Base-by-base conservation (phyloP, 257 asterid species). In the Handroanthus guayacan region DNA sequence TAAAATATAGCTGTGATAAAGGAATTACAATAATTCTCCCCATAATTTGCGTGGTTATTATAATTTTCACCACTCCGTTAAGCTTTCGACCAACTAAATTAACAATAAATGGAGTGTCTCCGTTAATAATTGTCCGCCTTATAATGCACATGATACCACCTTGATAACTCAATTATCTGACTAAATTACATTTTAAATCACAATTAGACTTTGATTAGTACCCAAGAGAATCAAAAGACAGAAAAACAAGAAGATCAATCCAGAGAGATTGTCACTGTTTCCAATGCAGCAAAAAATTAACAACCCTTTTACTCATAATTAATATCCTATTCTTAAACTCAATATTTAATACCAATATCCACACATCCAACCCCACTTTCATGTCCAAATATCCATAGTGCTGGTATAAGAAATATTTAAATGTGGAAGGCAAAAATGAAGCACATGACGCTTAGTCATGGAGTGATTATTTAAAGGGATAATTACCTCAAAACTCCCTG, bases 231-330 rank as follows among this genome's bases (percentile, higher is more conserved):
- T 5, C 9, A 12, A 50, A 60, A 51, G 77, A 78, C 74, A 72
- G 48, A 47, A 81, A 77, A 77, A 81, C 82, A 66, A 51, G 81
- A 41, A 20, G 71, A 81, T 76, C 84, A 69, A 80, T 56, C 65
- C 39, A 56, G 38, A 16, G 62, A 75, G 78, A 75, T 80, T 7
- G 67, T 68, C 79, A 69, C 79, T 12, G 18, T 62, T 67, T 44
- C 50, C 69, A 20, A 78, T 51, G 80, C 65, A 58, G 3, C 66
- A 17, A 71, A 37, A 67, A 47, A 67, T 9, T 9, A 52, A 60
- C 44, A 25, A 31, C 44, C 39, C 56, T 52, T 25, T 45, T 70
- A 38, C 41, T 63, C 67, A 6, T 50, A 5, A 17, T 9, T 67
- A 31, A 7, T n/a, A 44, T 41, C 17, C 12, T 5, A 47, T 20